A percentile compares a stretch with the other conserved stretches of the same genome.
phyloP scores from a whole-genome alignment of 805 yeast genomes.

The Ogataea methanolica region DNA sequence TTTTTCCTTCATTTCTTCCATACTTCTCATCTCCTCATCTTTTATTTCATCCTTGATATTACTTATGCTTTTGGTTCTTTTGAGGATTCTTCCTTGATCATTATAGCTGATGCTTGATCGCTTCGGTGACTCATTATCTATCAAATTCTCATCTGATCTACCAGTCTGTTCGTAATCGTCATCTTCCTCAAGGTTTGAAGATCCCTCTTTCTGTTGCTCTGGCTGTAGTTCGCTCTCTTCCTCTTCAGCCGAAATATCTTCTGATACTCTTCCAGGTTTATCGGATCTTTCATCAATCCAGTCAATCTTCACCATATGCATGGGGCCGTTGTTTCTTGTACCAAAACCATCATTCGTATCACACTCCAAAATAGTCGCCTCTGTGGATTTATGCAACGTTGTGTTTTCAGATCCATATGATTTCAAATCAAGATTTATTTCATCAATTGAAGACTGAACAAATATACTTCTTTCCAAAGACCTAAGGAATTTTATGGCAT shows the following conservation, averaged over 20 bases:
- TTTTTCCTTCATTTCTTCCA: neutral
- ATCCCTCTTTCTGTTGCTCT: neutral
- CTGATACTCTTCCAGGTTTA: constrained; percentile 1
- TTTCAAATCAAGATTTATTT: constrained; percentile 15
- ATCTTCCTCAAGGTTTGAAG: neutral
- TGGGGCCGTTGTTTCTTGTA: constrained; percentile 1
- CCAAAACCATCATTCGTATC: neutral
- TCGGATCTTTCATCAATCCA: constrained; percentile 10
- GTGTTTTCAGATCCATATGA: constrained; percentile 16
- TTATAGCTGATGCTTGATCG: constrained; percentile 2
- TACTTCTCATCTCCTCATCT: neutral
- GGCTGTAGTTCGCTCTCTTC: neutral
- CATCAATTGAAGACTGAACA: constrained; percentile 22
- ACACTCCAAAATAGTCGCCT: neutral
- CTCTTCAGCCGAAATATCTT: neutral
- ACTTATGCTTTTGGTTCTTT: constrained; percentile 15
- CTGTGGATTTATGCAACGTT: neutral
- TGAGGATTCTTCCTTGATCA: constrained; percentile 12
- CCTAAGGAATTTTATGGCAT: constrained; percentile 22
- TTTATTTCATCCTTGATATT: constrained; percentile 5
- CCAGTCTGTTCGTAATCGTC: neutral
- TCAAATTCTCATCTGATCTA: neutral
- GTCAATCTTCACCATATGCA: constrained; percentile 17
- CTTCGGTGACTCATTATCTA: constrained; percentile 16
- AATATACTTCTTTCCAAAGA: constrained; percentile 19